Base-by-base conservation (phyloP, 2,329 filamentous ascomycete genomes). In the Magnaporthiopsis rhizophila region DNA sequence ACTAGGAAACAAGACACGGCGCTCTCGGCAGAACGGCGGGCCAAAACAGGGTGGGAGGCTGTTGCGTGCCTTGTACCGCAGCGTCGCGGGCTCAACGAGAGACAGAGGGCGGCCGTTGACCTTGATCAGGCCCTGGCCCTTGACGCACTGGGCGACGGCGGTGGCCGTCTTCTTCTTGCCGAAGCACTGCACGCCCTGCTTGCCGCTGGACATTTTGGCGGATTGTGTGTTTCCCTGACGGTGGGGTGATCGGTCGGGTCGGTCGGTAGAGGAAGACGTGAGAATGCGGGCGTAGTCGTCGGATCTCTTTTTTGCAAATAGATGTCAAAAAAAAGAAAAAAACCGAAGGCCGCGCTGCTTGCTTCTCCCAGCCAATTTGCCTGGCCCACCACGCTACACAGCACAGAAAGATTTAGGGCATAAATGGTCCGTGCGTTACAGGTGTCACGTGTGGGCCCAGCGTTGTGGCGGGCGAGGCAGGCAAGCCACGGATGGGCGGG, bases 151-250 rank as follows among this genome's bases (percentile, higher is more conserved):
- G 80, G 91, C 92, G 83, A 96, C 92, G 77, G 88, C 89, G 71
- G 89, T 91, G 75, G 92, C 92, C 78, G 88, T 92, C 87, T 91
- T 92, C 87, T 93, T 93, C 89, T 97, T 97, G 89, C 93, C 93
- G 90, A 98, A 97, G 90, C 92, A 97, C 88, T 97, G 92, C 76
- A 92, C 90, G 81, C 87, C 90, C 83, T 90, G 89, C 74, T 85
- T 83, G 76, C 36, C 59, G 28, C 88, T 83, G 81, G 90, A 89
- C 88, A 92, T 91, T 81, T 77, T 90, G 83, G 79, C 77, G 61
- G 61, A 53, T 62, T 62, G 15, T 26, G 34, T 50, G 21, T 62
- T 28, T 62, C 36, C 34, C 26, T 32, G 61, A 32, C 36, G 45
- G 28, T 26, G 26, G 61, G 50, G 3, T 21, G 50, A 45, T 53